Percentiles rank a stretch among this genome's conserved stretches.
Conservation (phyloP, 1,284 basidiomycete genomes). For the Trametes polyzona region DNA sequence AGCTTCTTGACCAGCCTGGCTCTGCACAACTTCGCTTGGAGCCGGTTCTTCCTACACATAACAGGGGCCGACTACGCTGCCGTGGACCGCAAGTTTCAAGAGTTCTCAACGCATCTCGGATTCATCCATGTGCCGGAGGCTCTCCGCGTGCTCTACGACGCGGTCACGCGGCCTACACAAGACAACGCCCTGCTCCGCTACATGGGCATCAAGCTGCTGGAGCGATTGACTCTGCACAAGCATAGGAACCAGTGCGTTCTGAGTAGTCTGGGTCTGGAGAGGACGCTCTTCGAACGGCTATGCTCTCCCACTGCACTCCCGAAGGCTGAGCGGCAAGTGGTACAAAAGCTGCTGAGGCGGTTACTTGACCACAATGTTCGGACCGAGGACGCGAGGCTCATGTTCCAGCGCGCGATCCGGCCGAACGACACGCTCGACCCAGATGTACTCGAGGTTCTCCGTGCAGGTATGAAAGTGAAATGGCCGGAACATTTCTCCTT, state of each 20-base stretch:
- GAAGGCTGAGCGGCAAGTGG: constrained; percentile 52
- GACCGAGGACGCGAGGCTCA: constrained; percentile 56
- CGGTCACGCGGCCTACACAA: constrained; percentile 37
- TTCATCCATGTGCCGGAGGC: constrained; percentile 59
- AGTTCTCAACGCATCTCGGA: constrained; percentile 48
- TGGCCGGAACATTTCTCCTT: constrained; percentile 79
- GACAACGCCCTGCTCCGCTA: constrained; percentile 43
- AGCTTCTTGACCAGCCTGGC: constrained; percentile 69
- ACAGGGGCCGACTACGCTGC: constrained; percentile 34
- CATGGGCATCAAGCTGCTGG: constrained; percentile 61
- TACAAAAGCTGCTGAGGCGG: constrained; percentile 63
- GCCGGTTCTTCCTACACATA: constrained; percentile 53
- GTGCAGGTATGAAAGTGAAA: constrained; percentile 66
- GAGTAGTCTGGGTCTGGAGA: constrained; percentile 57
- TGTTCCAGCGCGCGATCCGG: constrained; percentile 63
- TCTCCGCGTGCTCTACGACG: constrained; percentile 57
- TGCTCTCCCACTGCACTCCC: constrained; percentile 35
- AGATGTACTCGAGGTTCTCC: constrained; percentile 70
- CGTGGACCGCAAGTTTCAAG: constrained; percentile 40
- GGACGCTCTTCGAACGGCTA: constrained; percentile 51
- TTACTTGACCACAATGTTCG: constrained; percentile 74
- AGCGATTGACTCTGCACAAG: constrained; percentile 57
- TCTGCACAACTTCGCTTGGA: constrained; percentile 61
- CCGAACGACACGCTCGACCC: constrained; percentile 47
- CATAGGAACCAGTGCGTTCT: constrained; percentile 73